Percentiles rank a stretch among this genome's conserved stretches.
These are phyloP conservation scores for Penicillium desertorum DNA, from an alignment of 495 filamentous ascomycete species.

Conservation along the genomic window DNA sequence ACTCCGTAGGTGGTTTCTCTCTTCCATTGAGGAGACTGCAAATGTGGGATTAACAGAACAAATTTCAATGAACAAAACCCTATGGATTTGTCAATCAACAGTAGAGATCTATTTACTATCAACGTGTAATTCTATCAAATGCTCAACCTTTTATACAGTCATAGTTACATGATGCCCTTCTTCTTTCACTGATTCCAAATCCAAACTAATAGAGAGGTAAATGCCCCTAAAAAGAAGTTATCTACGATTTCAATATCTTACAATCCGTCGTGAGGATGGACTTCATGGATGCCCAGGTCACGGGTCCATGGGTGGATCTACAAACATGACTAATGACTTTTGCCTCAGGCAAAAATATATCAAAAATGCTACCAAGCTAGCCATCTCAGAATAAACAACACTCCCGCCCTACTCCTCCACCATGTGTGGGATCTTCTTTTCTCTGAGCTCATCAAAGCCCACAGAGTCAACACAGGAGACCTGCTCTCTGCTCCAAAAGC, in stretches of 20 bases:
- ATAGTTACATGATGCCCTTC: neutral
- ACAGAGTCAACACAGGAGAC: conserved; percentile 43
- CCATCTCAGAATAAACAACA: conserved; percentile 7
- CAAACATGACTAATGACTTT: conserved; percentile 17
- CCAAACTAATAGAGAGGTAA: neutral
- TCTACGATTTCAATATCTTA: neutral
- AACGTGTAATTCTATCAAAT: neutral
- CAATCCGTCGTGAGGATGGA: neutral
- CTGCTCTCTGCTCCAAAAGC: conserved; percentile 42
- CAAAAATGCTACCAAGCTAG: conserved; percentile 10
- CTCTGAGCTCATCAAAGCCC: conserved; percentile 39
- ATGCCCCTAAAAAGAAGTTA: neutral
- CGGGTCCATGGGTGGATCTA: neutral
- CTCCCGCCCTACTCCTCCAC: conserved; percentile 13
- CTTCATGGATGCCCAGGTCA: neutral
- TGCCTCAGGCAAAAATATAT: conserved; percentile 21
- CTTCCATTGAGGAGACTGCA: neutral
- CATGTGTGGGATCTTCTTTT: conserved; percentile 70
- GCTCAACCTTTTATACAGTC: neutral
- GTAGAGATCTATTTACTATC: neutral
- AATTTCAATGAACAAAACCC: neutral
- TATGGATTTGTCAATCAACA: neutral
- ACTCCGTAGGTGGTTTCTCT: neutral
- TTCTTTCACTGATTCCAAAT: neutral
- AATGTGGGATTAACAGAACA: neutral